phyloP scores from a whole-genome alignment of 805 yeast genomes.

The Brettanomyces custersianus region DNA sequence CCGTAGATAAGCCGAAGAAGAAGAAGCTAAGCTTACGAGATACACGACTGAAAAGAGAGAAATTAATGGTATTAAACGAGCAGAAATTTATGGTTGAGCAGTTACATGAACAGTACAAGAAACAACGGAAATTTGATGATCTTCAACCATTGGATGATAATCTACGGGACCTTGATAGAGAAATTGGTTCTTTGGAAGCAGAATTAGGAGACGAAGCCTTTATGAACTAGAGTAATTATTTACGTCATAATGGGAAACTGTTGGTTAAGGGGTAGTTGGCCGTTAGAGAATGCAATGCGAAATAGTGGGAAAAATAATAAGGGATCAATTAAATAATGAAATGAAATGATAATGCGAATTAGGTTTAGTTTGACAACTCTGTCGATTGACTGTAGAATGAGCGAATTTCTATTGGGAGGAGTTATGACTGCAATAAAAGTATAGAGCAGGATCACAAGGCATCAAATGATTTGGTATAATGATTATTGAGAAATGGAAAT shows the following conservation, averaged over 20 bases:
- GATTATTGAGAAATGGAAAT: too few species aligned
- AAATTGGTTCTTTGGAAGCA: constrained; percentile 35
- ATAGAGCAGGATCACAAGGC: too few species aligned
- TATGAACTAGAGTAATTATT: constrained; percentile 2
- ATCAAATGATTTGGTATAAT: too few species aligned
- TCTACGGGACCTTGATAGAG: constrained; percentile 43
- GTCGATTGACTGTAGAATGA: too few species aligned
- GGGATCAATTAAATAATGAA: too few species aligned
- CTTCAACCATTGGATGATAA: constrained; percentile 50
- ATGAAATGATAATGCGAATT: too few species aligned
- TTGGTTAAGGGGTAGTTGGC: background rate
- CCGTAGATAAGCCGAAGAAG: background rate
- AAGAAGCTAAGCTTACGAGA: constrained; percentile 36
- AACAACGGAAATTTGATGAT: constrained; percentile 71
- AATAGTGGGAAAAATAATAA: background rate
- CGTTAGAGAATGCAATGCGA: background rate
- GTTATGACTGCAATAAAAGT: too few species aligned
- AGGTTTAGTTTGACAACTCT: too few species aligned
- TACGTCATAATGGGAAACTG: background rate
- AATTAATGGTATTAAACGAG: constrained; percentile 79
- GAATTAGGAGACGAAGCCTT: constrained; percentile 48
- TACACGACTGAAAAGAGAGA: constrained; percentile 55
- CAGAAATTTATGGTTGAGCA: constrained; percentile 66
- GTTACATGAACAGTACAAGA: constrained; percentile 53
- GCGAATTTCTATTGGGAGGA: too few species aligned